Evolutionary conservation across 805 yeast genomes (phyloP).

Genomic region (Kregervanrija delftensis): DNA sequence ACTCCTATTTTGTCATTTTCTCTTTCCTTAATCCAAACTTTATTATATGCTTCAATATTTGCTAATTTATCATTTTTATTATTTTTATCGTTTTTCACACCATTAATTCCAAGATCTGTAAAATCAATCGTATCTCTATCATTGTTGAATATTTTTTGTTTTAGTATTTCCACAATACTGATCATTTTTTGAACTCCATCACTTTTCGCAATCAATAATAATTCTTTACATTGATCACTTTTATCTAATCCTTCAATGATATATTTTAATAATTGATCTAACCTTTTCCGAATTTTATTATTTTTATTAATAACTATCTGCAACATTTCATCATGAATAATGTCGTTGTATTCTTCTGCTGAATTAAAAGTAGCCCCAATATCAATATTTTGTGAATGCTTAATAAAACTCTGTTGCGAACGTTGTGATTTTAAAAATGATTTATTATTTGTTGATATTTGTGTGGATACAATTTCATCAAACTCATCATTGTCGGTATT

Average conservation of each 20-base stretch:
- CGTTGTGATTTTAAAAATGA: too few relatives aligned
- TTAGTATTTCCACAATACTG: constrained; percentile 24
- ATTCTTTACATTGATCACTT: constrained; percentile 6
- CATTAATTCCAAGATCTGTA: too few relatives aligned
- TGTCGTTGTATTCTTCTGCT: neutral
- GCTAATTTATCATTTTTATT: constrained; percentile 13
- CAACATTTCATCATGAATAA: neutral
- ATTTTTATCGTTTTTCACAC: neutral
- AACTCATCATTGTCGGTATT: too few relatives aligned
- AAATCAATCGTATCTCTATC: neutral
- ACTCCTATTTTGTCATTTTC: neutral
- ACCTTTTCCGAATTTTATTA: constrained; percentile 17
- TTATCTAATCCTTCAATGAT: neutral
- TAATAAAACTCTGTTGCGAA: neutral
- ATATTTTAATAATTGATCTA: constrained; percentile 13
- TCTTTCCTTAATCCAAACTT: constrained; percentile 2
- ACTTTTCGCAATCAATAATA: constrained; percentile 14
- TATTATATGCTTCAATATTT: constrained; percentile 5
- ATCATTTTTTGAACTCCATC: constrained; percentile 24
- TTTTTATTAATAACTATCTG: constrained; percentile 11
- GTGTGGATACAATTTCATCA: too few relatives aligned
- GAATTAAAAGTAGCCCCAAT: neutral
- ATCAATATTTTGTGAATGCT: constrained; percentile 6
- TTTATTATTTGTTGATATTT: too few relatives aligned
- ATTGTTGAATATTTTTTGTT: constrained; percentile 16